These are phyloP conservation scores for Celoporthe dispersa DNA, from an alignment of 2,329 filamentous ascomycete genomes.

Conservation along the genomic window DNA sequence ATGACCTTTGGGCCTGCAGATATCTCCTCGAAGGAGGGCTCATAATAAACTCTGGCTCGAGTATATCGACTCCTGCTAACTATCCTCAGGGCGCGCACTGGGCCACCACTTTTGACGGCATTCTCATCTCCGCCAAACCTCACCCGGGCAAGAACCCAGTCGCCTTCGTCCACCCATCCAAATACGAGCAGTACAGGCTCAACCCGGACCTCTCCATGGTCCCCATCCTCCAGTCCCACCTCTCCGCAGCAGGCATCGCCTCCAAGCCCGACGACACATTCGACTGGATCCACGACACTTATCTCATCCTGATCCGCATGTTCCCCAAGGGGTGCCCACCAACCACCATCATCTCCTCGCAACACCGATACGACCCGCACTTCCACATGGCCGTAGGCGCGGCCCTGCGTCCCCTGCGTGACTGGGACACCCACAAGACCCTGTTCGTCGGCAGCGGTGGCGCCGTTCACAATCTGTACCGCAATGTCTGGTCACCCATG, in stretches of 20 bases:
- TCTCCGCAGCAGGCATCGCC: conserved; percentile 58
- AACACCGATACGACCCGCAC: conserved; percentile 46
- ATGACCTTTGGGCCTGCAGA: too few species aligned
- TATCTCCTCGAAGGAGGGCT: too few species aligned
- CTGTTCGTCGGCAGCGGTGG: conserved; percentile 65
- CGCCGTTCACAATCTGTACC: conserved; percentile 72
- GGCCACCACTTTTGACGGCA: conserved; percentile 58
- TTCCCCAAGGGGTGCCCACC: conserved; percentile 68
- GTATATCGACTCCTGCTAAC: conserved; percentile 12
- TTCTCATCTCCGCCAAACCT: conserved; percentile 66
- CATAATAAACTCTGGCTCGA: too few species aligned
- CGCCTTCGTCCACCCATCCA: conserved; percentile 67
- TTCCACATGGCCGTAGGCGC: conserved; percentile 58
- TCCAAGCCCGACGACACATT: conserved; percentile 58
- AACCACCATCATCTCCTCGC: conserved; percentile 57
- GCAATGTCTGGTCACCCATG: conserved; percentile 70
- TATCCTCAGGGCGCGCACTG: conserved; percentile 64
- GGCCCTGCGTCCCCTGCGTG: conserved; percentile 58
- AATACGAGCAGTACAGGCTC: conserved; percentile 66
- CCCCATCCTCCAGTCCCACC: conserved; percentile 52
- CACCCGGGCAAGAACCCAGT: conserved; percentile 65
- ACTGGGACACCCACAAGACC: conserved; percentile 48
- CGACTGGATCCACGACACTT: conserved; percentile 76
- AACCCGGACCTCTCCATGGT: conserved; percentile 61
- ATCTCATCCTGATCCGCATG: conserved; percentile 71